Evolutionary conservation across 495 filamentous ascomycete species (phyloP).

Genomic region (Penicillium goetzii): DNA sequence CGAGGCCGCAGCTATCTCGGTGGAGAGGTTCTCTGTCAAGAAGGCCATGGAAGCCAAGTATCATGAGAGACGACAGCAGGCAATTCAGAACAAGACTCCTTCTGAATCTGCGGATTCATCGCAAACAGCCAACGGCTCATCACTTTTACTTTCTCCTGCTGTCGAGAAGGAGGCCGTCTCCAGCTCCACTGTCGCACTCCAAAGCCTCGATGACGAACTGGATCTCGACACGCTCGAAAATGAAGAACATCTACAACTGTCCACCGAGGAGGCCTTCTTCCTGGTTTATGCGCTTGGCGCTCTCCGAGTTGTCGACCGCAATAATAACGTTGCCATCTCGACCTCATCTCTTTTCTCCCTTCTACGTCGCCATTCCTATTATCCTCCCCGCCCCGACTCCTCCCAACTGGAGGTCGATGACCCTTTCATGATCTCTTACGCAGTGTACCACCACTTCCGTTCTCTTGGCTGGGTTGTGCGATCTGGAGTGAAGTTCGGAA

Average conservation of each 20-base stretch:
- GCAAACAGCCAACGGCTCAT: conserved; percentile 51
- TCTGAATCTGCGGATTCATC: conserved; percentile 9
- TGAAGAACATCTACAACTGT: conserved; percentile 90
- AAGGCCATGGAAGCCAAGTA: conserved; percentile 46
- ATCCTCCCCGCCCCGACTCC: conserved; percentile 55
- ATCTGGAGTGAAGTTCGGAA: conserved; percentile 90
- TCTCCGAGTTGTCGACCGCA: conserved; percentile 65
- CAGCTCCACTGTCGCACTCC: conserved; percentile 44
- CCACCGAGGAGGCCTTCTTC: conserved; percentile 91
- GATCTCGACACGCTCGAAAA: conserved; percentile 56
- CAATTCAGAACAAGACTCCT: conserved; percentile 24
- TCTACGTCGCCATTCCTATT: conserved; percentile 70
- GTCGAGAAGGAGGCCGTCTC: conserved; percentile 59
- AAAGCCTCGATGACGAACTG: conserved; percentile 34
- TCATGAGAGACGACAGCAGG: conserved; percentile 32
- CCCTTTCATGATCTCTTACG: conserved; percentile 83
- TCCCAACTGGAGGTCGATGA: conserved; percentile 65
- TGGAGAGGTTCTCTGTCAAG: conserved; percentile 47
- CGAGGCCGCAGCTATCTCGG: conserved; percentile 2
- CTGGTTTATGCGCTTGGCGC: conserved; percentile 79
- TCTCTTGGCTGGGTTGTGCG: conserved; percentile 96
- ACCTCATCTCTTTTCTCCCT: conserved; percentile 59
- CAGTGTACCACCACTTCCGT: conserved; percentile 94
- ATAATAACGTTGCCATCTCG: conserved; percentile 45
- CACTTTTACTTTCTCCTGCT: conserved; percentile 65